These are phyloP conservation scores for Scutellaria galericulata DNA, from an alignment of 257 asterid species.

Conservation along the genomic window DNA sequence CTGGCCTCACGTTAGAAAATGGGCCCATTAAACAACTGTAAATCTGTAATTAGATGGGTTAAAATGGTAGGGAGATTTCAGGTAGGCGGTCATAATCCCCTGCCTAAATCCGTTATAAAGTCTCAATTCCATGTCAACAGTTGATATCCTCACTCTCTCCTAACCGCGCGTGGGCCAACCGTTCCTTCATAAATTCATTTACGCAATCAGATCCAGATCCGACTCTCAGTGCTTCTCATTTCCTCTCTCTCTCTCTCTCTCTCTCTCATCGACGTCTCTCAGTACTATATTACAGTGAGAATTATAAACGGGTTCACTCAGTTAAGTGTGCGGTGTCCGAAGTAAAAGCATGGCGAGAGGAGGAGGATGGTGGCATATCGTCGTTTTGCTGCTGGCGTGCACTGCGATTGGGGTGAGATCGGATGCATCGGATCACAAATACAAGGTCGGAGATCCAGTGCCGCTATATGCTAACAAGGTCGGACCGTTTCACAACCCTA, in stretches of 20 bases:
- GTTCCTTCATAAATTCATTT: conserved; percentile 33
- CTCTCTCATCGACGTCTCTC: conserved; percentile 17
- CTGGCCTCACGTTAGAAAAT: too few relatives aligned
- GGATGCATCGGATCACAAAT: conserved; percentile 80
- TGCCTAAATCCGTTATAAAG: conserved; percentile 33
- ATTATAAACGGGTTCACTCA: conserved; percentile 8
- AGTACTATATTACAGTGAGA: conserved; percentile 13
- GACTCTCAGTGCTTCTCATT: background rate
- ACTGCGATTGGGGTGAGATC: conserved; percentile 47
- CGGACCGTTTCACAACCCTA: conserved; percentile 88
- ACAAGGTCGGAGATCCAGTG: conserved; percentile 70
- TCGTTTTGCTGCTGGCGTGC: conserved; percentile 41
- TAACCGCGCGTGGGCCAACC: conserved; percentile 35
- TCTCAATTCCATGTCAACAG: conserved; percentile 31
- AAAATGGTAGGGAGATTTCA: background rate
- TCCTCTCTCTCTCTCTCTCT: conserved; percentile 20
- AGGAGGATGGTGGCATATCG: conserved; percentile 40
- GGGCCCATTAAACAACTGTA: too few relatives aligned
- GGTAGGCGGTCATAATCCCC: conserved; percentile 5
- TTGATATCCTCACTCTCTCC: conserved; percentile 28
- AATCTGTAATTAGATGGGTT: background rate
- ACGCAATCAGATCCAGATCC: conserved; percentile 41
- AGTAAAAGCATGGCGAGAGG: conserved; percentile 36
- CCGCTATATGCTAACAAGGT: conserved; percentile 89
- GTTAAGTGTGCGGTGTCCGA: conserved; percentile 24